Evolutionary conservation across 352 stramenopile genomes (phyloP).

Genomic region (Phytopythium chamaehyphon): DNA sequence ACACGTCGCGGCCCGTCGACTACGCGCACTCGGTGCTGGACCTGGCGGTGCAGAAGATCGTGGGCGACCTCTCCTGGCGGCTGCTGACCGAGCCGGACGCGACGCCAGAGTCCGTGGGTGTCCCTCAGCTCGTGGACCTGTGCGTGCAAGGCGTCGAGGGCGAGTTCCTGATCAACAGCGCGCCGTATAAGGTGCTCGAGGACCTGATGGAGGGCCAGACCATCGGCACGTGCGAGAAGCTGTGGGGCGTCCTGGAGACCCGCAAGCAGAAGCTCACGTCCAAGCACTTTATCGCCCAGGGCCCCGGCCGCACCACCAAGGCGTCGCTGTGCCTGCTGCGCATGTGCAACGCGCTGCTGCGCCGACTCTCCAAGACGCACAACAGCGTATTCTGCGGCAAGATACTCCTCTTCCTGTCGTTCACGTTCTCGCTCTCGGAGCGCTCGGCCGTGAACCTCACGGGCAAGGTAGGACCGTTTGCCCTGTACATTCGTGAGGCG

Average conservation of each 20-base stretch:
- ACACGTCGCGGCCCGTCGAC: conserved; percentile 31
- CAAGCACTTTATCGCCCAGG: conserved; percentile 59
- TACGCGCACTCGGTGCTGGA: conserved; percentile 64
- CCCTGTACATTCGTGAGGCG: too few species aligned
- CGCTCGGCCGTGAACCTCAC: conserved; percentile 80
- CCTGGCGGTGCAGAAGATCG: conserved; percentile 75
- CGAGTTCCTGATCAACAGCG: conserved; percentile 62
- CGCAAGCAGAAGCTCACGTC: conserved; percentile 74
- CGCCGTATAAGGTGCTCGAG: conserved; percentile 83
- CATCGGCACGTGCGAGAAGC: conserved; percentile 80
- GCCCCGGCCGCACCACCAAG: conserved; percentile 64
- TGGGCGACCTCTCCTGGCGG: conserved; percentile 73
- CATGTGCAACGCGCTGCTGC: conserved; percentile 84
- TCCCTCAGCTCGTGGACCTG: conserved; percentile 70
- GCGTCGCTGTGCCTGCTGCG: conserved; percentile 74
- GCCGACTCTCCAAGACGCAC: conserved; percentile 83
- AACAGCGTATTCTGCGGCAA: conserved; percentile 89
- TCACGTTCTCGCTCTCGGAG: conserved; percentile 81
- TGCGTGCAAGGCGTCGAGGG: conserved; percentile 73
- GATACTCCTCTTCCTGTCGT: conserved; percentile 86
- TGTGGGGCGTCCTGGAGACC: conserved; percentile 80
- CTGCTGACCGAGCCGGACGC: conserved; percentile 57
- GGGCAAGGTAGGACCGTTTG: conserved; percentile 72
- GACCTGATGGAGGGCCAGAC: conserved; percentile 86
- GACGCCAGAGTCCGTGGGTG: conserved; percentile 50